Base-by-base conservation (phyloP, 768 basidiomycete genomes). In the Zangia roseola region DNA sequence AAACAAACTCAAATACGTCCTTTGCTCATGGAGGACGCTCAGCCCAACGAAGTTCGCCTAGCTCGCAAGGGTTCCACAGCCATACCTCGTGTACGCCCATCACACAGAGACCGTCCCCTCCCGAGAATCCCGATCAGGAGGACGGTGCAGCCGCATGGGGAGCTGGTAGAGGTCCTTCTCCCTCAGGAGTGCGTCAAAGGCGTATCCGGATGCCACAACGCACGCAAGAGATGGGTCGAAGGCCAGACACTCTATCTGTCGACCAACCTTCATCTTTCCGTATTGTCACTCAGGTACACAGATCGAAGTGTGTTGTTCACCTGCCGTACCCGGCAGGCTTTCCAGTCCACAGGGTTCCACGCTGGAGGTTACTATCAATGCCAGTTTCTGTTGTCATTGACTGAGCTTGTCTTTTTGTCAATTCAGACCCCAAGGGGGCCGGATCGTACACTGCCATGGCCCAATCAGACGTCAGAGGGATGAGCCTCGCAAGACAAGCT, bases 41-140 rank as follows among this genome's bases (percentile, higher is more conserved):
- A 75, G 43, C 71, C 71, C 17, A 74, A 74, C 51, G 71, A 74
- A 51, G 49, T 62, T 6, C 70, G 70, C 39, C 57, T 67, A 45
- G 46, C 62, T 23, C 65, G 68, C 34, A 73, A 73, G 46, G 71
- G 72, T 0, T 57, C 44, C 7, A 37, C 60, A 0, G 19, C 31
- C 14, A 45, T 73, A 4, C 73, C 71, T 5, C 55, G 47, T 14
- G 63, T 73, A 20, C 52, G 55, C 21, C 30, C 37, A 28, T 7
- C 39, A 44, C 39, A 10, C 38, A n/a, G n/a, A 40, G 36, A 24
- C 30, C 30, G 13, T 45, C 33, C 33, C 14, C 33, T 13, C 34
- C 41, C 20, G 12, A 10, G 19, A 13, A 14, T 3, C 33, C n/a
- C 20, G 17, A 25, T 37, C 25, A 26, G 21, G 39, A 50, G 12